A percentile compares a stretch with the other conserved stretches of the same genome.
phyloP scores from a whole-genome alignment of 768 basidiomycete genomes.

The Lyophyllum decastes region DNA sequence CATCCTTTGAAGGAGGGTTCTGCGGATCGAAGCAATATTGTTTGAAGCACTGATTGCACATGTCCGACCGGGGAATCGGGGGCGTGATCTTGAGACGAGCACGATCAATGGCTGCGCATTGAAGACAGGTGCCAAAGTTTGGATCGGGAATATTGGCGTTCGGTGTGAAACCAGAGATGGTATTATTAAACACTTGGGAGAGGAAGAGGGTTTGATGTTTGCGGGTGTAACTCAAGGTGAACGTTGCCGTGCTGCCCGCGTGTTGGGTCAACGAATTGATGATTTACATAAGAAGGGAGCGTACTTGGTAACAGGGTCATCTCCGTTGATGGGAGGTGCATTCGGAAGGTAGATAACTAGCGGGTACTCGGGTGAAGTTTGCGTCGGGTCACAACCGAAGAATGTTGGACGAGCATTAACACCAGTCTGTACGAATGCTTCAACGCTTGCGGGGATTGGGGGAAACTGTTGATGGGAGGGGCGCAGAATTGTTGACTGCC shows the following conservation, averaged over 20 bases:
- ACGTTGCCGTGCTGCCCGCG: conserved; percentile 50
- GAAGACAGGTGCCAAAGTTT: conserved; percentile 66
- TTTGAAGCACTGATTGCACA: conserved; percentile 47
- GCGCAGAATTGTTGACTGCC: conserved; percentile 44
- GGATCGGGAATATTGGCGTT: conserved; percentile 61
- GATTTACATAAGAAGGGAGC: conserved; percentile 3
- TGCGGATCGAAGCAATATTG: conserved; percentile 57
- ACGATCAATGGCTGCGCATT: conserved; percentile 62
- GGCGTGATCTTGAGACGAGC: conserved; percentile 42
- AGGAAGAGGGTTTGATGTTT: conserved; percentile 59
- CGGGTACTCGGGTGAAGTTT: conserved; percentile 57
- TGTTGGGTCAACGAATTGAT: neutral
- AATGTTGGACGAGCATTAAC: conserved; percentile 73
- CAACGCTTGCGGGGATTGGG: conserved; percentile 53
- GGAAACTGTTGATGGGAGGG: conserved; percentile 63
- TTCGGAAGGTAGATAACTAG: conserved; percentile 78
- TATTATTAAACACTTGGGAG: conserved; percentile 58
- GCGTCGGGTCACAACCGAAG: conserved; percentile 70
- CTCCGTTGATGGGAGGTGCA: conserved; percentile 66
- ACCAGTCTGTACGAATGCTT: conserved; percentile 57
- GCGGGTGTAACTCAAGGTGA: conserved; percentile 59
- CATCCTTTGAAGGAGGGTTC: conserved; percentile 40
- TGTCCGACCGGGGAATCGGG: conserved; percentile 36
- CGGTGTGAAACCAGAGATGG: conserved; percentile 60
- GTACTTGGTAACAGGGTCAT: conserved; percentile 67